Evolutionary conservation across 1,284 basidiomycete species (phyloP), one percentile per base, ranked within the genome.

Genomic region (Fomitopsis betulina): DNA sequence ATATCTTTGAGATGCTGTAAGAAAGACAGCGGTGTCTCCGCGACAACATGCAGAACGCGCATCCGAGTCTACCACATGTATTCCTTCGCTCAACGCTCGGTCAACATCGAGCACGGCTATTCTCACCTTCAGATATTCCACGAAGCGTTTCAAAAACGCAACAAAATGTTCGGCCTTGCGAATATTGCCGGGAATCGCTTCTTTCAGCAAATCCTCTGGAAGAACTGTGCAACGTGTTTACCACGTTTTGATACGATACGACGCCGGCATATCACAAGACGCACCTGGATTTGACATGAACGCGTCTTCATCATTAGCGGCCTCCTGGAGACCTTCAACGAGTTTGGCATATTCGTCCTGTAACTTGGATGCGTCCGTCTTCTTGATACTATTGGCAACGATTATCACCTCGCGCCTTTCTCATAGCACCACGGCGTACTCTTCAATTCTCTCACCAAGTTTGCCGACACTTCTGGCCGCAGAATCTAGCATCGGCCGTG

Each of bases 161-260:
- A 98, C 93, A 70, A 99, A 99, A 75, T 99, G 97, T 71, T 99
- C 97, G 0, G 97, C 97, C 70, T 98, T 96, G 52, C 97, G 85
- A 62, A 99, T 99, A 70, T 99, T 99, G 21, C 97, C 97, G 17
- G 97, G 97, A 40, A 99, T 84, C 3, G 97, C 97, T 74, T 99
- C 97, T 60, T 89, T 88, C 45, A 99, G 79, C 56, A 99, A 83
- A 72, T 99, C 97, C 61, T 96, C 93, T 5, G 97, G 96, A 7
- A 99, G 79, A 13, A 96, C 95, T 91, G 66, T 37, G 5, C 55
- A 47, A 55, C 53, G 45, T 54, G 54, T 43, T 38, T 37, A 58
- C 58, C 12, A 43, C 32, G 43, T 35, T 53, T 54, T 30, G 45
- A 54, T 50, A 45, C 35, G 49, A 19, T 19, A 32, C 25, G 39